These are phyloP conservation scores for Candida buenavistaensis DNA, from an alignment of 1,139 yeast genomes.

Conservation along the genomic window DNA sequence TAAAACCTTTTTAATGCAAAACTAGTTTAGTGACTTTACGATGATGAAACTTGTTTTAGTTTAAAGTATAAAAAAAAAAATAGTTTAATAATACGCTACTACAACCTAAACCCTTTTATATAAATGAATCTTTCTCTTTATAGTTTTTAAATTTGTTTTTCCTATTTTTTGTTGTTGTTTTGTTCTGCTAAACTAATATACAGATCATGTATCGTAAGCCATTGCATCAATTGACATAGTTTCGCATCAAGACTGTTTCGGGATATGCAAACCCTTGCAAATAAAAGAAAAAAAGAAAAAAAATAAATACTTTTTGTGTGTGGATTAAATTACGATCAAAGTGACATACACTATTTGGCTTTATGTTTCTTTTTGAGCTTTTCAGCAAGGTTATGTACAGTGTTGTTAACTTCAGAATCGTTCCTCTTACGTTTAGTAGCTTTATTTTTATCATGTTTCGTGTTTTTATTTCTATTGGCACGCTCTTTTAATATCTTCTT, in stretches of 20 bases:
- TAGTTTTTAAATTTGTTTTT: no score
- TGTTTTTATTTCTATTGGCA: conserved; percentile 47
- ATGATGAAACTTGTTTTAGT: background rate
- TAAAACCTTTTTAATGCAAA: no score
- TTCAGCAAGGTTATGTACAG: conserved; percentile 29
- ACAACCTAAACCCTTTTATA: no score
- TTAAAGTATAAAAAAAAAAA: no score
- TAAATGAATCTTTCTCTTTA: no score
- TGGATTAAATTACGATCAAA: background rate
- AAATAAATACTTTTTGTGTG: background rate
- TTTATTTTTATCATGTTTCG: conserved; percentile 14
- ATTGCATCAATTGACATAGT: conserved; percentile 1
- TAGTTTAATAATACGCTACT: no score
- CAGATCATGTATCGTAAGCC: no score
- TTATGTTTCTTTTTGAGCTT: conserved; percentile 37
- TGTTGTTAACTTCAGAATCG: conserved; percentile 13
- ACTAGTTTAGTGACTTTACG: no score
- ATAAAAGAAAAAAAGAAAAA: background rate
- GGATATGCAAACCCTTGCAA: background rate
- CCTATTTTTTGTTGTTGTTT: no score
- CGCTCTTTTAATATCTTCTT: conserved; percentile 76
- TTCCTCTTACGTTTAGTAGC: conserved; percentile 10
- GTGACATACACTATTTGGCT: conserved; percentile 6
- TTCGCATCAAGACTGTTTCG: conserved; percentile 5
- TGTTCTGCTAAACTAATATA: no score